Conservation (phyloP, 805 yeast genomes). For the Candida quercuum region DNA sequence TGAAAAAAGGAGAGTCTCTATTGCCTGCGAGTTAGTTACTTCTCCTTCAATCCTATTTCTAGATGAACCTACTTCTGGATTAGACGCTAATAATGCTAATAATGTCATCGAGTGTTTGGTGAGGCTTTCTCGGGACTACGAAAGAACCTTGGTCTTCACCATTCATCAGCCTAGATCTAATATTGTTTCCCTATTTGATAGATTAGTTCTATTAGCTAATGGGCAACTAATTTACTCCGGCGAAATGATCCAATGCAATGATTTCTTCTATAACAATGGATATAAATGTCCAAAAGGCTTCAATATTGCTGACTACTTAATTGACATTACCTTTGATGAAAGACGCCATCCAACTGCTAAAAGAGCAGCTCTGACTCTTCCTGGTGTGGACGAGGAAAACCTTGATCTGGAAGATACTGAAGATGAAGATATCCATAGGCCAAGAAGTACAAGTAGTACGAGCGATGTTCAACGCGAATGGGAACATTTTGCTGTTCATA, state of each 20-base stretch:
- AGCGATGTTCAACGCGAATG: slow-evolving; percentile 71
- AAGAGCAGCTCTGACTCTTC: slow-evolving; percentile 7
- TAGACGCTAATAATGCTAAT: slow-evolving; percentile 89
- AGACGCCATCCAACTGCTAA: slow-evolving; percentile 10
- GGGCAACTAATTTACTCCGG: slow-evolving; percentile 90
- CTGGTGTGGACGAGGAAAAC: slow-evolving; percentile 27
- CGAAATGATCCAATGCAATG: slow-evolving; percentile 65
- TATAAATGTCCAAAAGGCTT: slow-evolving; percentile 83
- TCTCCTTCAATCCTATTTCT: slow-evolving; percentile 77
- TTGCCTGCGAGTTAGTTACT: slow-evolving; percentile 90
- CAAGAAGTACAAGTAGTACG: slow-evolving; percentile 23
- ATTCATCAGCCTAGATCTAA: slow-evolving; percentile 97
- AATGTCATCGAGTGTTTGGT: slow-evolving; percentile 86
- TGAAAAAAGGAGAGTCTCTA: slow-evolving; percentile 86
- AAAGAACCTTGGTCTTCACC: slow-evolving; percentile 86
- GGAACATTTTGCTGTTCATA: slow-evolving; percentile 79
- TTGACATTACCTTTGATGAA: slow-evolving; percentile 78
- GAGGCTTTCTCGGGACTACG: slow-evolving; percentile 69
- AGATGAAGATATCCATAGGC: slow-evolving; percentile 26
- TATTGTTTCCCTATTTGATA: slow-evolving; percentile 87
- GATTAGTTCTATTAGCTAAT: slow-evolving; percentile 70
- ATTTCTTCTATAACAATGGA: slow-evolving; percentile 71
- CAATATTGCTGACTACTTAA: slow-evolving; percentile 88
- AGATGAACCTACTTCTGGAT: slow-evolving; percentile 94
- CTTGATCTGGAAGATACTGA: slow-evolving; percentile 21